Conservation (phyloP, 495 filamentous ascomycete species). For the Rostrohypoxylon terebratum region DNA sequence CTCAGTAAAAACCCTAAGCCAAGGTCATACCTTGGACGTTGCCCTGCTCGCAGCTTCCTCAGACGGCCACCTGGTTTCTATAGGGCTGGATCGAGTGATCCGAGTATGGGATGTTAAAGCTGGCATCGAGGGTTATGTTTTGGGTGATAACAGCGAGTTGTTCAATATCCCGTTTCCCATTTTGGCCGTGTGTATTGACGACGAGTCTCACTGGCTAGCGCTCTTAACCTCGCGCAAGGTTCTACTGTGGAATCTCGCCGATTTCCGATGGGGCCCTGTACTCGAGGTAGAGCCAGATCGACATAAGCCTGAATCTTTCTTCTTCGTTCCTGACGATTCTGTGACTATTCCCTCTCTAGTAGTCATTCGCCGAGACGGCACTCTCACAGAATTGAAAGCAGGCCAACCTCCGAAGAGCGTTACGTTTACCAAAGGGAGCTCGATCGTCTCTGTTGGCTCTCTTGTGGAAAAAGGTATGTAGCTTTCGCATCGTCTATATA, state of each 20-base stretch:
- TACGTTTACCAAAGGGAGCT: constrained; percentile 56
- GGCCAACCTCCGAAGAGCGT: constrained; percentile 51
- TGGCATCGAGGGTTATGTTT: constrained; percentile 52
- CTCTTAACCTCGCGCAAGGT: constrained; percentile 67
- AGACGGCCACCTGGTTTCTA: constrained; percentile 71
- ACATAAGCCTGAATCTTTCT: constrained; percentile 67
- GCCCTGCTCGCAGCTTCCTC: constrained; percentile 67
- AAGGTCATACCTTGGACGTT: constrained; percentile 72
- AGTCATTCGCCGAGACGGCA: constrained; percentile 68
- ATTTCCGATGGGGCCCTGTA: constrained; percentile 61
- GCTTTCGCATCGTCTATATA: background rate
- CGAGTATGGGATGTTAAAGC: constrained; percentile 68
- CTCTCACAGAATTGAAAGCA: constrained; percentile 62
- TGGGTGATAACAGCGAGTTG: constrained; percentile 54
- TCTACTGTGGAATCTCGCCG: constrained; percentile 68
- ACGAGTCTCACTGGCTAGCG: constrained; percentile 70
- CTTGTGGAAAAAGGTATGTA: constrained; percentile 57
- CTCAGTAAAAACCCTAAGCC: constrained; percentile 66
- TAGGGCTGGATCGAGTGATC: constrained; percentile 72
- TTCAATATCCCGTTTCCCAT: constrained; percentile 65
- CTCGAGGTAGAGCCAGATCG: constrained; percentile 62
- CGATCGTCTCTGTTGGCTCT: constrained; percentile 57
- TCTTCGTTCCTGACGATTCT: constrained; percentile 59
- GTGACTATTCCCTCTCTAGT: constrained; percentile 59
- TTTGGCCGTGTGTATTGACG: constrained; percentile 68